Evolutionary conservation across 1,139 yeast genomes (phyloP).

Genomic region (Hyphopichia burtonii): DNA sequence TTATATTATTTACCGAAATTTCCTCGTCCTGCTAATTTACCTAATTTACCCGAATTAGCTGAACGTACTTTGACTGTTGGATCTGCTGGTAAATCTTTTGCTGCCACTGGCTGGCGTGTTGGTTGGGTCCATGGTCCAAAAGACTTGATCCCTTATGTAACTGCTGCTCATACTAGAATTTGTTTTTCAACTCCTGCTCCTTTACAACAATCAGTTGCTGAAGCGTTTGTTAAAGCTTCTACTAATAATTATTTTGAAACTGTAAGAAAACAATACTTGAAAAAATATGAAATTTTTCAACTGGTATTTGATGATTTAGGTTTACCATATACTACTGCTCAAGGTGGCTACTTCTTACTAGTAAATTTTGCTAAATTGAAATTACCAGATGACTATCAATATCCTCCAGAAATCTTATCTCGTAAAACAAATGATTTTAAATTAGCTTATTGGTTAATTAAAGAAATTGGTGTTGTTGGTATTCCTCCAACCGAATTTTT

Average conservation of each 20-base stretch:
- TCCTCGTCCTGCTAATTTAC: slow-evolving; percentile 79
- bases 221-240: slow-evolving; percentile 64
- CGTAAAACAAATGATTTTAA: slow-evolving; percentile 81
- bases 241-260: slow-evolving; percentile 63
- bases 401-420: slow-evolving; percentile 64
- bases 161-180: slow-evolving; percentile 91
- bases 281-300: slow-evolving; percentile 71
- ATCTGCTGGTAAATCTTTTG: slow-evolving; percentile 95
- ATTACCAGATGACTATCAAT: slow-evolving; percentile 68
- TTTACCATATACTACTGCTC: slow-evolving; percentile 84
- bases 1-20: slow-evolving; percentile 67
- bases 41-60: slow-evolving; percentile 67
- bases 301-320: slow-evolving; percentile 81
- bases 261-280: slow-evolving; percentile 64
- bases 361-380: slow-evolving; percentile 83
- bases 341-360: slow-evolving; percentile 89
- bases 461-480: slow-evolving; percentile 90
- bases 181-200: slow-evolving; percentile 90
- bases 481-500: slow-evolving; percentile 96
- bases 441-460: slow-evolving; percentile 88
- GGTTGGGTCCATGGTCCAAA: slow-evolving; percentile 93
- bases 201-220: slow-evolving; percentile 88
- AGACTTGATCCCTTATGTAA: slow-evolving; percentile 75
- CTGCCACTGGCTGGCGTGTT: slow-evolving; percentile 98
- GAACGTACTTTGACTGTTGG: slow-evolving; percentile 87